Evolutionary conservation across 768 basidiomycete species (phyloP).

Genomic region (Candolleomyces aberdarensis): DNA sequence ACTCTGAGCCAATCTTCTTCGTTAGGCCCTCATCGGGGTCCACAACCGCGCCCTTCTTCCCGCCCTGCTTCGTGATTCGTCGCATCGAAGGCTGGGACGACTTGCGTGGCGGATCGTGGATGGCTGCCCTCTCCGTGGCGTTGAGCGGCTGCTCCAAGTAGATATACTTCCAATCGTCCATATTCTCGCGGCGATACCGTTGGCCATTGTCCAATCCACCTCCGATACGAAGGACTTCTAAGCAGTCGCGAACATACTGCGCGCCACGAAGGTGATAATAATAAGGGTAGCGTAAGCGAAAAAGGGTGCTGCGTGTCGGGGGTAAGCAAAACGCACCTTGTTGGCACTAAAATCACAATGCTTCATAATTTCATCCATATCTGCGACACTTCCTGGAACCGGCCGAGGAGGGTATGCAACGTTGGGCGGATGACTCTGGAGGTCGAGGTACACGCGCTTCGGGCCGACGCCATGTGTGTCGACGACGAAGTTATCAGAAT

Average conservation of each 20-base stretch:
- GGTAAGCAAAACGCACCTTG: slow-evolving; percentile 44
- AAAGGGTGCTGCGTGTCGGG: slow-evolving; percentile 4
- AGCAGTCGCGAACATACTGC: slow-evolving; percentile 92
- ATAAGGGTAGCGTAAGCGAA: not conserved
- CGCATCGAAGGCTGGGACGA: not conserved
- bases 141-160: slow-evolving; percentile 55
- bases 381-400: slow-evolving; percentile 75
- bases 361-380: slow-evolving; percentile 83
- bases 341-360: slow-evolving; percentile 78
- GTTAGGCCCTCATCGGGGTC: slow-evolving; percentile 54
- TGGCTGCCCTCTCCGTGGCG: slow-evolving; percentile 20
- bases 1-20: slow-evolving; percentile 55
- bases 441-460: slow-evolving; percentile 71
- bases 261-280: too few relatives aligned
- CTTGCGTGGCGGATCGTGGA: not conserved
- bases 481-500: slow-evolving; percentile 37
- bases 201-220: slow-evolving; percentile 79
- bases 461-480: slow-evolving; percentile 69
- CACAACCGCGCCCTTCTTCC: slow-evolving; percentile 17
- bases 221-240: slow-evolving; percentile 85
- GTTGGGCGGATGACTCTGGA: slow-evolving; percentile 53
- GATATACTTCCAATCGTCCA: slow-evolving; percentile 79
- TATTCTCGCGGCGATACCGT: slow-evolving; percentile 66
- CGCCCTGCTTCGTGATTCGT: slow-evolving; percentile 15
- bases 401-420: slow-evolving; percentile 86